Evolutionary conservation across 768 basidiomycete species (phyloP), one percentile per base, ranked within the genome.

Genomic region (Tephrocybe sp.): DNA sequence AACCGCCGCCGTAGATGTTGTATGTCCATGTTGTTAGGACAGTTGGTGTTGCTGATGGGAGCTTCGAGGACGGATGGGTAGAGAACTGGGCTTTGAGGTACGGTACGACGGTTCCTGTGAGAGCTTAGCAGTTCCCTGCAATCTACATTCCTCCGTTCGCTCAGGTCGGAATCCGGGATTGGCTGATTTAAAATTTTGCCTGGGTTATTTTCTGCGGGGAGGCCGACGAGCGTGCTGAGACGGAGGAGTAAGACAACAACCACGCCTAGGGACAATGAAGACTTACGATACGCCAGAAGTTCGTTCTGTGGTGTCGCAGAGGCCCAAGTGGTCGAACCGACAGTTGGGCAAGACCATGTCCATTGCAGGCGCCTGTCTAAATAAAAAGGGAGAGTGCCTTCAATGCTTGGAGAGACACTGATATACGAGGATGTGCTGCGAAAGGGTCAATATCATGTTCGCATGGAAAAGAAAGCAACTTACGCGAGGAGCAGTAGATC

Each of bases 401-500:
- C 16, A 89, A 62, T 0, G 77, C 71, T 0, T 84, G 84, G 5
- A 92, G 65, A 1, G 77, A 69, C 11, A 89, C 66, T 16, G 76
- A 72, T 1, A 70, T 69, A 59, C 94, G 93, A 0, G 85, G 80
- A 56, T 96, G 93, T 2, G 90, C 91, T 13, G 26, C 9, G 21
- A 38, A 22, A n/a, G n/a, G 34, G 30, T 31, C 32, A 40, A 43
- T 9, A 35, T 16, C 22, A 46, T 21, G 18, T 47, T 27, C 11
- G 41, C 47, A n/a, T 47, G 31, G n/a, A 38, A n/a, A 12, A 5
- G 39, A 37, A 22, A 4, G 24, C 7, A 15, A 76, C 89, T 35
- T 60, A 92, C 91, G 86, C 48, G 93, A 92, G 90, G 5, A 90
- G 64, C 26, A 95, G 69, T 43, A 92, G 61, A 64, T 90, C 84